Percentiles rank a stretch among this genome's conserved stretches.
Evolutionary conservation across 495 filamentous ascomycete genomes (phyloP).

Genomic region (Tuber melanosporum): DNA sequence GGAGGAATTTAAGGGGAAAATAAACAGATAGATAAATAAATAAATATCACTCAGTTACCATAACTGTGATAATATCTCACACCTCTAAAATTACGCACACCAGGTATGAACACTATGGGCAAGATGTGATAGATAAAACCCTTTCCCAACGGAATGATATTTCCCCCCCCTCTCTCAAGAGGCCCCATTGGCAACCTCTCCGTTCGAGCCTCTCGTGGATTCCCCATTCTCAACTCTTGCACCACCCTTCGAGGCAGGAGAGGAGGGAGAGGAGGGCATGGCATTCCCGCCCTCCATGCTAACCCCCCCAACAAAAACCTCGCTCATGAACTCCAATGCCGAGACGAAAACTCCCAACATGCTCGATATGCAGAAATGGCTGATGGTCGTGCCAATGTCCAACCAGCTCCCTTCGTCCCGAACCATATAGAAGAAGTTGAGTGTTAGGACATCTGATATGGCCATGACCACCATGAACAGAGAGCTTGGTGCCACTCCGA

Average conservation of each 20-base stretch:
- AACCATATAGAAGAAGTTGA: slow-evolving; percentile 98
- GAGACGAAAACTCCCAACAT: slow-evolving; percentile 85
- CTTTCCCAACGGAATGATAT: neutral
- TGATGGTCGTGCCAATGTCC: slow-evolving; percentile 94
- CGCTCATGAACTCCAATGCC: slow-evolving; percentile 75
- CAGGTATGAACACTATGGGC: neutral
- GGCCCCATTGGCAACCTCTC: neutral
- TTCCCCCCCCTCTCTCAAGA: neutral
- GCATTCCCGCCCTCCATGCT: slow-evolving; percentile 53
- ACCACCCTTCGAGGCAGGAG: neutral
- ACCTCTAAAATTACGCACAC: neutral
- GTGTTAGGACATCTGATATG: slow-evolving; percentile 81
- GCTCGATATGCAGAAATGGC: slow-evolving; percentile 87
- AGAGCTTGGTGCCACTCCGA: slow-evolving; percentile 71
- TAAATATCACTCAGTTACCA: neutral
- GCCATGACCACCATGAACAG: slow-evolving; percentile 95
- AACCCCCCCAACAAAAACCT: slow-evolving; percentile 73
- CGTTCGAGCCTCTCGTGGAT: neutral
- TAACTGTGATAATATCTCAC: neutral
- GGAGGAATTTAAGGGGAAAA: neutral
- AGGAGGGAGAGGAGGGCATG: neutral
- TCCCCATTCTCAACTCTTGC: neutral
- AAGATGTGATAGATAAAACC: neutral
- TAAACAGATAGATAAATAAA: neutral
- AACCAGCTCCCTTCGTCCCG: slow-evolving; percentile 94